Base-by-base conservation (phyloP, 2,329 filamentous ascomycete genomes). In the Calonectria pseudoturangicola region DNA sequence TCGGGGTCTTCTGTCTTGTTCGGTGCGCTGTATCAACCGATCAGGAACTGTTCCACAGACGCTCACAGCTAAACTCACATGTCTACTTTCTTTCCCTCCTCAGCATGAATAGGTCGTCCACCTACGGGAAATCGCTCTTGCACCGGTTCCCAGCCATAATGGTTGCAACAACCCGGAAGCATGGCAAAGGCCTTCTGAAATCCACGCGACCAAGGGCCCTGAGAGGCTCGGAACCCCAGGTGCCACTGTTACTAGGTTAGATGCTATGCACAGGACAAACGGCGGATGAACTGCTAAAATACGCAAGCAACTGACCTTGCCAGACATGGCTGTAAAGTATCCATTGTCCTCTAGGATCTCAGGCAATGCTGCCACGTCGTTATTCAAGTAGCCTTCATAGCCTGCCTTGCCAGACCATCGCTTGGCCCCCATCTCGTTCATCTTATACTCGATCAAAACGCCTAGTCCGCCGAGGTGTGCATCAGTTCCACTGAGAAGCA, bases 401-500 rank as follows among this genome's bases (percentile, higher is more conserved):
- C 72, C 72, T 8, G 64, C 68, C 15, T 73, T 68, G 5, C 72
- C 65, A 25, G 58, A 43, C 5, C 33, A 51, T 8, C 68, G 48
- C 16, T 66, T 69, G 3, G 60, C 48, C 18, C 66, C 60, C n/a
- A 13, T 18, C 21, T 64, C 58, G 21, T 41, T 10, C 7, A 18
- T 6, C 16, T 68, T 72, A 28, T 64, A 91, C 82, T 91, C 89
- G 71, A 89, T 86, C 72, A 92, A 80, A 69, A 66, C 64, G 12
- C 73, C 73, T 9, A 75, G 16, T 1, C 73, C 73, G 2, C 62
- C 67, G 2, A 75, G 65, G 36, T 75, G 73, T 12, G 67, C 67
- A 41, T 73, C 72, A 1, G 91, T 92, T 9, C 91, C 91, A 1
- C 89, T 91, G 85, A 92, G 88, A 76, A 92, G 88, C 91, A 92